A percentile compares a stretch with the other conserved stretches of the same genome.
phyloP scores from a whole-genome alignment of 164 flowering plant species.

The Santalum album region DNA sequence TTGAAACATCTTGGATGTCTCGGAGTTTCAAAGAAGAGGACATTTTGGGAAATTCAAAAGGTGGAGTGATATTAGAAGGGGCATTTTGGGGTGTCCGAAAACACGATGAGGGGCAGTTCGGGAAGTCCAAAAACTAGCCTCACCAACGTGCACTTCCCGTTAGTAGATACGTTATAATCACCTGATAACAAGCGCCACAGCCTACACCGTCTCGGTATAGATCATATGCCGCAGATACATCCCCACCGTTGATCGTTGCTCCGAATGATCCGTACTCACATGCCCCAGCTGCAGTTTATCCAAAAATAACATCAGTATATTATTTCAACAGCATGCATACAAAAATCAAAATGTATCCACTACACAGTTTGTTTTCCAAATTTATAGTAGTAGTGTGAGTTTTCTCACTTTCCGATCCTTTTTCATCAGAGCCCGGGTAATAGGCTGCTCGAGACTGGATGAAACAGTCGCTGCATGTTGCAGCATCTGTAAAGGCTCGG shows the following conservation, averaged over 20 bases:
- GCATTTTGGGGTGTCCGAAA: too few species aligned
- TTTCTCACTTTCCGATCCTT: constrained; percentile 59
- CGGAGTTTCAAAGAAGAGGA: background rate
- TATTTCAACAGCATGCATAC: background rate
- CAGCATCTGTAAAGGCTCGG: constrained; percentile 26
- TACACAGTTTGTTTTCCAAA: background rate
- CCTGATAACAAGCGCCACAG: constrained; percentile 94
- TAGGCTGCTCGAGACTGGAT: constrained; percentile 56
- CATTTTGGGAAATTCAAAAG: background rate
- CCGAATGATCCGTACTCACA: constrained; percentile 79
- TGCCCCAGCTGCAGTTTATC: constrained; percentile 46
- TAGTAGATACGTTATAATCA: too few species aligned
- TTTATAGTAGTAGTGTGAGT: too few species aligned
- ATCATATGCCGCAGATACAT: constrained; percentile 75
- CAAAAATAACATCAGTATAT: background rate
- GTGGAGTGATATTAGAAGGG: too few species aligned
- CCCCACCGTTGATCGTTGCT: constrained; percentile 73
- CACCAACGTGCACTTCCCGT: too few species aligned
- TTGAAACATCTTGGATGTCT: background rate
- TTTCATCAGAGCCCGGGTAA: constrained; percentile 57
- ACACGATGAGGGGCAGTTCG: too few species aligned
- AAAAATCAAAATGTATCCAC: background rate
- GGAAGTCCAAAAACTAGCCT: too few species aligned
- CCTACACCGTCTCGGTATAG: constrained; percentile 74
- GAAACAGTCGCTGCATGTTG: constrained; percentile 51